These are phyloP conservation scores for Cutaneotrichosporon dermatis DNA, from an alignment of 1,284 basidiomycete genomes.

Conservation along the genomic window DNA sequence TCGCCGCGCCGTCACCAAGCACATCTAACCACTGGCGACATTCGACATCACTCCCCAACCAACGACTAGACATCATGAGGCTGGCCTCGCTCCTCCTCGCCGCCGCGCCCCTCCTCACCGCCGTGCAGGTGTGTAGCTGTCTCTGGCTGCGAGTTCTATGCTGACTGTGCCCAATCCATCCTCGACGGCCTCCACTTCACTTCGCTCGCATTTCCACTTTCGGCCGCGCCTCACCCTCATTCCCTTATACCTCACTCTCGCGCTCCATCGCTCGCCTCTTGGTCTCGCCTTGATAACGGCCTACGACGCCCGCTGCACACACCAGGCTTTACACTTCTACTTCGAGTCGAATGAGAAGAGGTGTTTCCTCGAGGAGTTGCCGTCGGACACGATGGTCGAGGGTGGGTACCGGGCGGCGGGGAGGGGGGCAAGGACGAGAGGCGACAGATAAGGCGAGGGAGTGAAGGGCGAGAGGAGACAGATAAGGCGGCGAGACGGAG, in stretches of 20 bases:
- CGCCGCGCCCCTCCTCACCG: constrained; percentile 22
- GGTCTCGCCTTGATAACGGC: too few species aligned
- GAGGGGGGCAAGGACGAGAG: neutral
- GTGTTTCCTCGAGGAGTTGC: constrained; percentile 96
- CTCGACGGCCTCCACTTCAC: too few species aligned
- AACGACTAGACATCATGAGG: constrained; percentile 37
- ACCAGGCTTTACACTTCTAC: constrained; percentile 78
- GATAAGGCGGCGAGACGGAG: too few species aligned
- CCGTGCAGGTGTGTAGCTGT: constrained; percentile 25
- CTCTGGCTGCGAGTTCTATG: neutral
- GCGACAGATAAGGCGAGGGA: too few species aligned
- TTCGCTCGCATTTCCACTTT: too few species aligned
- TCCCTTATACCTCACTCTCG: too few species aligned
- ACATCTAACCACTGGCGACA: too few species aligned
- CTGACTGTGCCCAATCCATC: neutral
- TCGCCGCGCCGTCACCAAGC: neutral
- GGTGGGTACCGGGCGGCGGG: constrained; percentile 54
- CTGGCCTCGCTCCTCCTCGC: constrained; percentile 19
- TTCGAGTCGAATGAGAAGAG: constrained; percentile 84
- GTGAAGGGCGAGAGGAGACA: too few species aligned
- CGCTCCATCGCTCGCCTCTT: too few species aligned
- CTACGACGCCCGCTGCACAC: too few species aligned
- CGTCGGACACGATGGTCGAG: constrained; percentile 94
- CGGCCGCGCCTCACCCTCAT: too few species aligned
- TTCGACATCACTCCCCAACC: neutral